Evolutionary conservation across 225 moss, liverwort and hornwort genomes (phyloP).

Genomic region (Bryoerythrophyllum caledonicum): DNA sequence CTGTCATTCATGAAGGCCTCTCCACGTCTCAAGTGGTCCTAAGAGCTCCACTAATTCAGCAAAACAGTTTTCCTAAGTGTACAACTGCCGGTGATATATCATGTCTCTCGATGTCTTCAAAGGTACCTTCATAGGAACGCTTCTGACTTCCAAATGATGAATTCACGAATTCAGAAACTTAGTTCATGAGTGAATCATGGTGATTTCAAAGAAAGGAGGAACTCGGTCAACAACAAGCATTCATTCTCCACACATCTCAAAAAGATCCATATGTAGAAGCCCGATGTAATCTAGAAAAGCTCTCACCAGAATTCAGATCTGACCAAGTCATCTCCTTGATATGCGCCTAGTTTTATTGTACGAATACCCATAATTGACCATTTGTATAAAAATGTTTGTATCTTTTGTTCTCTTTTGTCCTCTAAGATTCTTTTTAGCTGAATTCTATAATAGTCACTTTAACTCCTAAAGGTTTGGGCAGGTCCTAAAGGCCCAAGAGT

Average conservation of each 20-base stretch:
- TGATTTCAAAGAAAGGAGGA: not conserved
- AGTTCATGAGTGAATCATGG: not conserved
- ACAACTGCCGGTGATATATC: not conserved
- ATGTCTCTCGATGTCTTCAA: not conserved
- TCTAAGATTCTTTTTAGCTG: no score
- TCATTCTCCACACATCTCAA: not conserved
- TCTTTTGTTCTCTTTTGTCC: no score
- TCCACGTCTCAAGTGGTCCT: not conserved
- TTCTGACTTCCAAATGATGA: not conserved
- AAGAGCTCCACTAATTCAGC: not conserved
- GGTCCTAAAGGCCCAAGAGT: no score
- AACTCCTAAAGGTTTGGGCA: no score
- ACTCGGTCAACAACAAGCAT: constrained; percentile 20
- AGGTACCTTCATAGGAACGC: not conserved
- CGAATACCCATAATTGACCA: no score
- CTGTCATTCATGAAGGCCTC: not conserved
- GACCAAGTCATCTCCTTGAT: constrained; percentile 17
- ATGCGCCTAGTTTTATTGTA: no score
- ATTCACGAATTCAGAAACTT: not conserved
- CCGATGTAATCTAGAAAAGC: not conserved
- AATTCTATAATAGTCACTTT: no score
- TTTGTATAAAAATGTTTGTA: no score
- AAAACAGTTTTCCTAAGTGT: not conserved
- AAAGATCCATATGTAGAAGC: not conserved
- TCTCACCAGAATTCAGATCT: not conserved